phyloP scores from a whole-genome alignment of 225 moss, liverwort and hornwort species.

The Anthoceros angustus region DNA sequence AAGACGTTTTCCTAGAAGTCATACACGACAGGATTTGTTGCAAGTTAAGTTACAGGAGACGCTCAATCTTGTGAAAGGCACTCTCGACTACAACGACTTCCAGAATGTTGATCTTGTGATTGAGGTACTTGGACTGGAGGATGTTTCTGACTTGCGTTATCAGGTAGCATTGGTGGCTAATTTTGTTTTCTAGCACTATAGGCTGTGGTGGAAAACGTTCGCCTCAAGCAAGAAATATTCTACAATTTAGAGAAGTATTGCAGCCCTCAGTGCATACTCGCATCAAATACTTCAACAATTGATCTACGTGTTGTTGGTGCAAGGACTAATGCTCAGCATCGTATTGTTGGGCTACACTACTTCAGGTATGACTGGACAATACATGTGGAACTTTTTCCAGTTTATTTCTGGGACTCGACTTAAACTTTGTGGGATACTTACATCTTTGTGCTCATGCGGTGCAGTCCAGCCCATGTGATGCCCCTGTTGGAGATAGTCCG shows the following conservation, averaged over 20 bases:
- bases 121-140: conserved; percentile 28
- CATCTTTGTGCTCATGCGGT: conserved; percentile 10
- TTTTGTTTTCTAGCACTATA: conserved; percentile 14
- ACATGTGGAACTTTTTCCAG: background rate
- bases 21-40: conserved; percentile 12
- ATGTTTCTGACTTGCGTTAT: background rate
- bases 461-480: conserved; percentile 89
- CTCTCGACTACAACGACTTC: conserved; percentile 59
- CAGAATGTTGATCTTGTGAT: conserved; percentile 64
- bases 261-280: conserved; percentile 63
- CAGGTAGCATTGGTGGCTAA: background rate
- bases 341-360: conserved; percentile 70
- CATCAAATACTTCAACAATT: conserved; percentile 69
- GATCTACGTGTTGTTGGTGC: conserved; percentile 44
- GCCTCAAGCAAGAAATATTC: conserved; percentile 66
- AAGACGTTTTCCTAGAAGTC: conserved; percentile 24
- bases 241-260: conserved; percentile 62
- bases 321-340: conserved; percentile 42
- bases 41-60: conserved; percentile 32
- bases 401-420: background rate
- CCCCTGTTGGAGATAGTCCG: conserved; percentile 76
- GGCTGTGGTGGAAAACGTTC: conserved; percentile 60
- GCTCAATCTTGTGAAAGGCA: conserved; percentile 50
- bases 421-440: background rate
- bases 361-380: conserved; percentile 39